Conservation (phyloP, 768 basidiomycete species). For the Lanmaoa pseudosensibilis region DNA sequence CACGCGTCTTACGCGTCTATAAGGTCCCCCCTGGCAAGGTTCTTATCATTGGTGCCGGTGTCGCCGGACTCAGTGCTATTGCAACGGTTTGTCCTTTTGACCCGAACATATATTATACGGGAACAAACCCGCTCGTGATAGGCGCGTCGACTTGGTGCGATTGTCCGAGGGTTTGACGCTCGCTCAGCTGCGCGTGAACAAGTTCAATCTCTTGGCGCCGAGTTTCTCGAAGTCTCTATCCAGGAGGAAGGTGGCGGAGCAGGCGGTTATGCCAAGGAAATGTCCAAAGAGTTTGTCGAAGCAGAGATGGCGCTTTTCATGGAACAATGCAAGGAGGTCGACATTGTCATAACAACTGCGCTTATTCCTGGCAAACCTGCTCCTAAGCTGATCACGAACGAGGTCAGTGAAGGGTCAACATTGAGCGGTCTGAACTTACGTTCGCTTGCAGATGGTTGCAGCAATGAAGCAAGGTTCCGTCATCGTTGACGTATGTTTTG, state of each 20-base stretch:
- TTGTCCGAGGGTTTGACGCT: slow-evolving; percentile 87
- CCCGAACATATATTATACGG: background rate
- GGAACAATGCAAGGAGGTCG: slow-evolving; percentile 86
- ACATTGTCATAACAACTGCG: slow-evolving; percentile 86
- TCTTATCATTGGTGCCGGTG: slow-evolving; percentile 84
- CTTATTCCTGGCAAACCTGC: slow-evolving; percentile 86
- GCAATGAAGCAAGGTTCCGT: slow-evolving; percentile 94
- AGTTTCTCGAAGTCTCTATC: slow-evolving; percentile 81
- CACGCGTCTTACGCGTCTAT: slow-evolving; percentile 17
- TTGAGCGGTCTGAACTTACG: slow-evolving; percentile 7
- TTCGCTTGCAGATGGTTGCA: slow-evolving; percentile 58
- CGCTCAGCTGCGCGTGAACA: slow-evolving; percentile 85
- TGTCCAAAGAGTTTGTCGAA: slow-evolving; percentile 87
- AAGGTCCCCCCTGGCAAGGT: slow-evolving; percentile 88
- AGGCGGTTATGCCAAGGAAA: slow-evolving; percentile 87
- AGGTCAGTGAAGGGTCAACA: slow-evolving; percentile 33
- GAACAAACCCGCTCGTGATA: slow-evolving; percentile 26
- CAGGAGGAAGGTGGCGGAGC: slow-evolving; percentile 80
- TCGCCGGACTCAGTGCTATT: slow-evolving; percentile 86
- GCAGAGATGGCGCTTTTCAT: slow-evolving; percentile 88
- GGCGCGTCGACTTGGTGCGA: slow-evolving; percentile 83
- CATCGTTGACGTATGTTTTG: slow-evolving; percentile 60
- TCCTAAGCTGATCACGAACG: slow-evolving; percentile 78
- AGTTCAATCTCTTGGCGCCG: slow-evolving; percentile 86
- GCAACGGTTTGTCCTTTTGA: slow-evolving; percentile 55